Conservation (phyloP, 169 alveolate species). For the Plasmodium billcollinsi region DNA sequence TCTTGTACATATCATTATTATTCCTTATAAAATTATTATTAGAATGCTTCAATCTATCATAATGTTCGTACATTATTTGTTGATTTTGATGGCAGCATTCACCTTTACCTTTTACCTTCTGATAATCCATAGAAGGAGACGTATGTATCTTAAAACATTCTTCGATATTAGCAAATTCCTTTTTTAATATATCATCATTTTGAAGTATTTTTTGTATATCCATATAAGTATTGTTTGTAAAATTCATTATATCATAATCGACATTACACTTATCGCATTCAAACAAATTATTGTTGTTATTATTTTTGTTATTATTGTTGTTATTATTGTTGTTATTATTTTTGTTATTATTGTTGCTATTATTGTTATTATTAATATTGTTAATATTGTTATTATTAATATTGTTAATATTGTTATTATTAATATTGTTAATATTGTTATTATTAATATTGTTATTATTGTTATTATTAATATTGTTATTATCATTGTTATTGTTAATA, state of each 20-base stretch:
- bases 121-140: not conserved
- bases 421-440: not conserved
- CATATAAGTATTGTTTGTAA: conserved; percentile 41
- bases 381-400: not conserved
- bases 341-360: not conserved
- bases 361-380: not conserved
- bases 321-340: not conserved
- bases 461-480: not conserved
- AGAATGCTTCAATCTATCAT: too few relatives aligned
- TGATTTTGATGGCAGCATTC: too few relatives aligned
- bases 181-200: conserved; percentile 58
- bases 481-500: not conserved
- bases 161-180: conserved; percentile 50
- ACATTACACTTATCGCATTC: conserved; percentile 16
- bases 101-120: conserved; percentile 10
- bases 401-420: not conserved
- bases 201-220: conserved; percentile 62
- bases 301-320: conserved; percentile 1
- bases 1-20: conserved; percentile 18
- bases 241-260: conserved; percentile 36
- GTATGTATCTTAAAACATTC: conserved; percentile 14
- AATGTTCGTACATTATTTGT: too few relatives aligned
- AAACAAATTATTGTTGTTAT: not conserved
- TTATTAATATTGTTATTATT: too few relatives aligned
- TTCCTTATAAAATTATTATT: conserved; percentile 10